These are phyloP conservation scores for Saururus chinensis DNA, from an alignment of 164 flowering plant species.

Conservation along the genomic window DNA sequence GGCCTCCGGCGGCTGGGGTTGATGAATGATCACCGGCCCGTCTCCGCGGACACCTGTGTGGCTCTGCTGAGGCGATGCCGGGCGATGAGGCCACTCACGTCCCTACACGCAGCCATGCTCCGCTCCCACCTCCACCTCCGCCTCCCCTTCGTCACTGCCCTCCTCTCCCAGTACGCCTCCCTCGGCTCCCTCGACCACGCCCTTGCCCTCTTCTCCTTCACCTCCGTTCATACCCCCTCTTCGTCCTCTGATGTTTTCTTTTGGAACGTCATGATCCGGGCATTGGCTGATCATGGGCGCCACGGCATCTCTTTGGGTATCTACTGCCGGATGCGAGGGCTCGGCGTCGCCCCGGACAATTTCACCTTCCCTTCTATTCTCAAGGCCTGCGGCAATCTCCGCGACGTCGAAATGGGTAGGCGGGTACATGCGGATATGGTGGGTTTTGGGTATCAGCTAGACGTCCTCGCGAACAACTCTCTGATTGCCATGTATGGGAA, in stretches of 20 bases:
- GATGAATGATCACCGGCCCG: neutral
- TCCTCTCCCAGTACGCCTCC: constrained; percentile 22
- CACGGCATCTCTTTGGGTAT: constrained; percentile 6
- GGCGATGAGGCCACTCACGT: constrained; percentile 10
- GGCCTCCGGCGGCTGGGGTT: neutral
- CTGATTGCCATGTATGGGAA: constrained; percentile 26
- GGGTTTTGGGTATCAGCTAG: constrained; percentile 11
- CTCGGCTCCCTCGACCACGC: constrained; percentile 17
- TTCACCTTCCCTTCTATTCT: constrained; percentile 27
- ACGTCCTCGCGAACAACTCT: constrained; percentile 22
- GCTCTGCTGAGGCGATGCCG: constrained; percentile 10
- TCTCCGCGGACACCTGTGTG: constrained; percentile 6
- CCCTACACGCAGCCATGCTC: constrained; percentile 22
- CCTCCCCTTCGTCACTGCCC: constrained; percentile 25
- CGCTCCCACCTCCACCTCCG: constrained; percentile 16
- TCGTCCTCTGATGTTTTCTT: constrained; percentile 18
- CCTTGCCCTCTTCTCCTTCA: constrained; percentile 18
- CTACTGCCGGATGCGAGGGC: constrained; percentile 14
- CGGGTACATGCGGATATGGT: constrained; percentile 12
- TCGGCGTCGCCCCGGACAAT: constrained; percentile 15
- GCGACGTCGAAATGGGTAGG: constrained; percentile 5
- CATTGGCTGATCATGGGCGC: constrained; percentile 8
- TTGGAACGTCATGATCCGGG: constrained; percentile 26
- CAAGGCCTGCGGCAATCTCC: constrained; percentile 23
- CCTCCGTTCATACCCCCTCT: neutral